Conservation (phyloP, 805 yeast genomes). For the Schizosaccharomyces lindneri region DNA sequence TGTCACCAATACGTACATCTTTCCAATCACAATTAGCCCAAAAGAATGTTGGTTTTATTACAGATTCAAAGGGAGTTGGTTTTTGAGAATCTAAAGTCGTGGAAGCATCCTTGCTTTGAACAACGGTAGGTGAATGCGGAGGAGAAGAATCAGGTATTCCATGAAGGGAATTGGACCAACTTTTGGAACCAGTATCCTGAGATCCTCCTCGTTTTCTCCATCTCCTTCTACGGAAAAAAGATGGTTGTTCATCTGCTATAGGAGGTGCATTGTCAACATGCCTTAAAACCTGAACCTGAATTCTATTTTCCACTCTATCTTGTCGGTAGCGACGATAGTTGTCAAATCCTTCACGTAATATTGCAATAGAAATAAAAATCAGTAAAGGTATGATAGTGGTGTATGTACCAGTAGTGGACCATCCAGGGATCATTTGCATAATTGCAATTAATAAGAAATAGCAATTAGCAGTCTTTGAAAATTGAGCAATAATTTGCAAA, state of each 20-base stretch:
- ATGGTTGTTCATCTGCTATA: slow-evolving; percentile 3
- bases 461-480: slow-evolving; percentile 66
- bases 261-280: slow-evolving; percentile 8
- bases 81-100: neutral
- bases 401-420: slow-evolving; percentile 91
- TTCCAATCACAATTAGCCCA: slow-evolving; percentile 30
- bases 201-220: neutral
- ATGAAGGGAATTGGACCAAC: neutral
- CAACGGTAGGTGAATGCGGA: neutral
- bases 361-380: slow-evolving; percentile 69
- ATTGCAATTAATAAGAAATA: slow-evolving; percentile 78
- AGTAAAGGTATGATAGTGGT: slow-evolving; percentile 79
- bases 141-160: neutral
- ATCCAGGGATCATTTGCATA: slow-evolving; percentile 82
- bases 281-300: slow-evolving; percentile 20
- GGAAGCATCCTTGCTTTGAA: neutral
- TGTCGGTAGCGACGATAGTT: slow-evolving; percentile 69
- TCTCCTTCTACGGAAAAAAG: neutral
- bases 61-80: neutral
- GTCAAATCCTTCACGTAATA: slow-evolving; percentile 80
- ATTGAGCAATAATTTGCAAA: slow-evolving; percentile 69
- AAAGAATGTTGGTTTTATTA: neutral
- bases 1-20: slow-evolving; percentile 65
- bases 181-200: neutral
- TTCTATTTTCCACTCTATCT: slow-evolving; percentile 64